Percentiles rank a stretch among this genome's conserved stretches.
Conservation (phyloP, 306 rosid species). For the barrel medic (Medicago truncatula) region MtrunA17r5.0-ANR NC_053044.1:52451001-52451500, state of each 20-base stretch:
- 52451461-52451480: slow-evolving; percentile 89
- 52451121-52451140: slow-evolving; percentile 19
- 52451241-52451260: slow-evolving; percentile 41
- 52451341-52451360: slow-evolving; percentile 96
- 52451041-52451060: not conserved
- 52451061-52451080: not conserved
- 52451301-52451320: slow-evolving; percentile 40
- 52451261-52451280: slow-evolving; percentile 47
- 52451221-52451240: slow-evolving; percentile 37
- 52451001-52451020: not conserved
- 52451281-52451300: slow-evolving; percentile 51
- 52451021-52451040: not conserved
- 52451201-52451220: slow-evolving; percentile 31
- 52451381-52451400: slow-evolving; percentile 76
- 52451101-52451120: slow-evolving; percentile 25
- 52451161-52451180: slow-evolving; percentile 19
- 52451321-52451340: slow-evolving; percentile 18
- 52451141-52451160: slow-evolving; percentile 24
- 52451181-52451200: slow-evolving; percentile 38
- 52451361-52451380: slow-evolving; percentile 80
- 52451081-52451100: slow-evolving; percentile 9
- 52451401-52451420: slow-evolving; percentile 85
- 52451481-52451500: slow-evolving; percentile 95
- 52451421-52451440: slow-evolving; percentile 91
- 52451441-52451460: slow-evolving; percentile 93